Base-by-base conservation (phyloP, 176 grass and related monocot species). In the Phyllostachys edulis region DNA sequence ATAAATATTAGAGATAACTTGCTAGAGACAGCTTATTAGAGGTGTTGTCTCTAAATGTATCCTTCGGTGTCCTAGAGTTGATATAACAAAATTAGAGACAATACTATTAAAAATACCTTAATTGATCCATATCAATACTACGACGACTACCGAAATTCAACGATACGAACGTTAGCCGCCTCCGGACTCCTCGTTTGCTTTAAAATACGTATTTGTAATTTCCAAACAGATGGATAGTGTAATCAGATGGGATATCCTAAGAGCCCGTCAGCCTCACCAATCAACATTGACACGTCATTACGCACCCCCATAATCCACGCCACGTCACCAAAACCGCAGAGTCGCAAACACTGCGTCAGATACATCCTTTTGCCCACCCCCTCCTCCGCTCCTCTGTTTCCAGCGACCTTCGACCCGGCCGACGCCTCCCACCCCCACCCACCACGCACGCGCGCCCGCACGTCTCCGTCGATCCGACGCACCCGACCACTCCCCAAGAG, bases 401-500 rank as follows among this genome's bases (percentile, higher is more conserved):
- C 72, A 41, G 73, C 21, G 62, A 76, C 41, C 80, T 83, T 40
- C 39, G 32, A 34, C 2, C 32, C 32, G 29, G 1, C 29, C 32
- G 29, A 29, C 29, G 29, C 32, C 32, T 34, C 32, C 32, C 32
- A 34, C 32, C 1, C 32, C 32, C 32, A 34, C 32, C 32, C 32
- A 34, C 32, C 32, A 34, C 32, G 2, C 32, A 34, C 32, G 32
- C 32, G 32, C 32, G 32, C 32, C 32, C 32, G 2, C 32, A 18
- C 9, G 37, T 72, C 88, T 3, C 44, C 56, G 18, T 90, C 83
- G 4, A 20, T 27, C 24, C 55, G 17, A 66, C 46, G 44, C 71
- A 63, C 17, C 45, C 17, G 39, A 85, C 51, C 39, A 37, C 66
- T 17, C 2, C 49, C 57, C 44, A 37, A 20, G 40, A 13, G 41